Evolutionary conservation across 176 grass and related monocot genomes (phyloP).

Genomic region (Avena atlantica): DNA sequence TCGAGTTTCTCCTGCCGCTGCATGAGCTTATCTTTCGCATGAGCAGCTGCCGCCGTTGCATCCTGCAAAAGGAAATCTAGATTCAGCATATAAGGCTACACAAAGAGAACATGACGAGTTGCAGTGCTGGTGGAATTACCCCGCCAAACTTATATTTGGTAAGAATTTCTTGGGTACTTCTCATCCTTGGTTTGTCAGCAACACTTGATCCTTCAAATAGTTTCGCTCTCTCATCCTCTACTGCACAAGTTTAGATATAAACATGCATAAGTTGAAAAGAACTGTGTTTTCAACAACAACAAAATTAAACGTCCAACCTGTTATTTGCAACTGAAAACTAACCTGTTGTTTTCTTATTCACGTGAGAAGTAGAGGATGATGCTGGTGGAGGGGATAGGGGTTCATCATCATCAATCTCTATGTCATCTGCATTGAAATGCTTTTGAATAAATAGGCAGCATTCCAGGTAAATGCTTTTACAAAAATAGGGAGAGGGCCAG

Average conservation of each 20-base stretch:
- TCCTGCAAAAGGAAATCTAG: constrained; percentile 58
- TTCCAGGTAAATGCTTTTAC: constrained; percentile 34
- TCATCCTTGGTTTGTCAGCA: constrained; percentile 74
- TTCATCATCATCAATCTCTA: constrained; percentile 80
- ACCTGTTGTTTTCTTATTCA: constrained; percentile 65
- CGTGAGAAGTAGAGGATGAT: constrained; percentile 57
- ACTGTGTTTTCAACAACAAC: neutral
- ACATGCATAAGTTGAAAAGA: neutral
- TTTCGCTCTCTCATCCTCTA: constrained; percentile 71
- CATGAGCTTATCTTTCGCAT: constrained; percentile 91
- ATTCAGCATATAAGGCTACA: constrained; percentile 21
- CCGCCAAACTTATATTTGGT: constrained; percentile 96
- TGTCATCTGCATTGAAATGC: constrained; percentile 78
- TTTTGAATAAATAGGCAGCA: constrained; percentile 36
- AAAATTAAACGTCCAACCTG: constrained; percentile 24
- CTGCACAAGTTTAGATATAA: constrained; percentile 41
- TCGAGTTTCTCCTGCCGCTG: constrained; percentile 92
- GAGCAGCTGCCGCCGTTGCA: constrained; percentile 84
- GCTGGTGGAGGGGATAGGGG: constrained; percentile 37
- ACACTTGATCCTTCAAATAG: constrained; percentile 87
- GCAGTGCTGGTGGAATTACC: constrained; percentile 55
- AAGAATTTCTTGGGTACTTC: constrained; percentile 92
- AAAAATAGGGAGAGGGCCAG: constrained; percentile 50
- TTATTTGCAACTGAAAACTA: constrained; percentile 36
- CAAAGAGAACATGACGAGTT: neutral